Percentiles rank a stretch among this genome's conserved stretches.
phyloP scores from a whole-genome alignment of 257 asterid genomes.

The Misopates orontium region DNA sequence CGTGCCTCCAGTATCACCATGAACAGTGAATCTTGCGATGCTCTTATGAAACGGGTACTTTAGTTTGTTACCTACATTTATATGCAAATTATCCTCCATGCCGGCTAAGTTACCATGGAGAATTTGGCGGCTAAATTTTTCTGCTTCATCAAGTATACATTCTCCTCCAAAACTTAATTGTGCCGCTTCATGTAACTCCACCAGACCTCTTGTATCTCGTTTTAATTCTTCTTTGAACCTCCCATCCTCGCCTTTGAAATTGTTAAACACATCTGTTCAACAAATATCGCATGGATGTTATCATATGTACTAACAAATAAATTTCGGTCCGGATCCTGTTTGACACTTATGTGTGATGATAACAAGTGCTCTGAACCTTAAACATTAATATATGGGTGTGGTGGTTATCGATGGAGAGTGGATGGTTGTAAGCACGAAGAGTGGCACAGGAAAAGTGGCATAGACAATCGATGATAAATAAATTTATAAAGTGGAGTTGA shows the following conservation, averaged over 20 bases:
- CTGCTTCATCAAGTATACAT: conserved; percentile 44
- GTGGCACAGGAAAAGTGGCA: no score
- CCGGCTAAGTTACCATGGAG: neutral
- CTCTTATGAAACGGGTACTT: conserved; percentile 45
- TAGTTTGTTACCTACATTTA: conserved; percentile 25
- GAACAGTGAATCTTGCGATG: conserved; percentile 24
- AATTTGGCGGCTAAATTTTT: conserved; percentile 29
- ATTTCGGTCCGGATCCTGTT: no score
- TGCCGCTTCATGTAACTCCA: conserved; percentile 46
- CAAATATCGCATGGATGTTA: no score
- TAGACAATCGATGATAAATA: no score
- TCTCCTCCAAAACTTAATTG: conserved; percentile 48
- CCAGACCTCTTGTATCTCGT: conserved; percentile 28
- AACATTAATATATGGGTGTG: no score
- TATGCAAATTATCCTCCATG: neutral
- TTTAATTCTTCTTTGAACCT: neutral
- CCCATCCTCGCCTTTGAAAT: no score
- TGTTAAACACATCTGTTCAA: no score
- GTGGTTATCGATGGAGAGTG: no score
- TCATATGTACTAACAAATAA: no score
- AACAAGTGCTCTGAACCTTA: no score
- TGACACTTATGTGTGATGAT: no score
- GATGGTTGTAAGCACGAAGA: no score
- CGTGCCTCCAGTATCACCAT: neutral
- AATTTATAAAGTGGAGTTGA: neutral